Percentiles rank a stretch among this genome's conserved stretches.
Conservation (phyloP, 306 rosid species). For the Rosa persica region DNA sequence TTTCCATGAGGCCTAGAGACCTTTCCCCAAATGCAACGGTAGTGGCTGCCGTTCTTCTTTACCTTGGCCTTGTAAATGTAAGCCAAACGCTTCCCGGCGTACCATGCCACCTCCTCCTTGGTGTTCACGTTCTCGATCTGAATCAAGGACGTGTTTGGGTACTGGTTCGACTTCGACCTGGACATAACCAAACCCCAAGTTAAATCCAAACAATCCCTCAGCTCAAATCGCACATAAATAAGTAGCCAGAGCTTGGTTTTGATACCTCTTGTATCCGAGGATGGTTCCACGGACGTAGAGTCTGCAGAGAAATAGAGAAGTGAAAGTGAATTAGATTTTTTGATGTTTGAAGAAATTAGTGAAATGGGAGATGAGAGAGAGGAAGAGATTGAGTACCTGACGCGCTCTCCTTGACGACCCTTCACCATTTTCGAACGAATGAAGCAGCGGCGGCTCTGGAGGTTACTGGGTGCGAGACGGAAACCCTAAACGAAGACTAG, state of each 20-base stretch:
- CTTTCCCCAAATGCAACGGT: constrained; percentile 89
- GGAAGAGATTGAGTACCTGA: constrained; percentile 37
- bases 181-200: not conserved
- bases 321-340: not conserved
- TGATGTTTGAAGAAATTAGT: not conserved
- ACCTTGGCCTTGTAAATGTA: constrained; percentile 82
- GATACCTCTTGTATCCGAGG: constrained; percentile 84
- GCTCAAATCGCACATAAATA: not conserved
- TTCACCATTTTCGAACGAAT: constrained; percentile 52
- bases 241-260: not conserved
- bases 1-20: constrained; percentile 81
- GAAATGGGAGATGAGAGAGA: not conserved
- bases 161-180: constrained; percentile 83
- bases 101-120: constrained; percentile 80
- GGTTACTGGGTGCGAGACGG: constrained; percentile 6
- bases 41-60: constrained; percentile 69
- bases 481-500: constrained; percentile 20
- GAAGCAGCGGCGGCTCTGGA: not conserved
- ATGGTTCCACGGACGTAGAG: constrained; percentile 79
- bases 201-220: not conserved
- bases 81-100: constrained; percentile 70
- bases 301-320: constrained; percentile 20
- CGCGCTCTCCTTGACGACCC: constrained; percentile 81
- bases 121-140: constrained; percentile 83
- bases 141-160: constrained; percentile 64